phyloP scores from a whole-genome alignment of 179 eudicot species.

The Spinacia oleracea region DNA sequence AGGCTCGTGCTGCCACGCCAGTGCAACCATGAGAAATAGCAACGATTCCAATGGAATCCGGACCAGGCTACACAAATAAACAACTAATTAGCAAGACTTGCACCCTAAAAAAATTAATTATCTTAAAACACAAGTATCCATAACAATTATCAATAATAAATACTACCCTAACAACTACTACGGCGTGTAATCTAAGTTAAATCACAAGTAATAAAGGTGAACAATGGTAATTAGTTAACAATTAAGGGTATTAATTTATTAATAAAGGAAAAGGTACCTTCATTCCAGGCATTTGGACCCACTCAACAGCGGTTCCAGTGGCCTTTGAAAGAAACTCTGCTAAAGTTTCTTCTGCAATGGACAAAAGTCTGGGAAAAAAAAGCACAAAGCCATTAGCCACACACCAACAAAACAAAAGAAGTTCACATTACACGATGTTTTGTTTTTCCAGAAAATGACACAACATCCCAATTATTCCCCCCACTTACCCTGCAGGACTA shows the following conservation, averaged over 20 bases:
- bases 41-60: slow-evolving; percentile 87
- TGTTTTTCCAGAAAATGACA: slow-evolving; percentile 37
- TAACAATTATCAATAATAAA: slow-evolving; percentile 2
- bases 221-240: slow-evolving; percentile 12
- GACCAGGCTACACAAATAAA: slow-evolving; percentile 61
- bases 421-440: slow-evolving; percentile 31
- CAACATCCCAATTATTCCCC: slow-evolving; percentile 39
- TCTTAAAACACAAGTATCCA: not conserved
- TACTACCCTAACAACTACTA: not conserved
- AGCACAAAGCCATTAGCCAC: slow-evolving; percentile 30
- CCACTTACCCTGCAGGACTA: slow-evolving; percentile 98
- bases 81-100: slow-evolving; percentile 6
- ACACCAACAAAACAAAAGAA: slow-evolving; percentile 30
- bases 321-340: slow-evolving; percentile 99
- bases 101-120: not conserved
- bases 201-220: slow-evolving; percentile 10
- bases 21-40: slow-evolving; percentile 82
- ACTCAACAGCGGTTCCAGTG: slow-evolving; percentile 99
- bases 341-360: slow-evolving; percentile 99
- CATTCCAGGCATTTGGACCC: slow-evolving; percentile 99
- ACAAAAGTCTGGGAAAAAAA: slow-evolving; percentile 68
- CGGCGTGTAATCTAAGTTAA: slow-evolving; percentile 9
- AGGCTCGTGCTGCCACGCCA: slow-evolving; percentile 93
- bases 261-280: slow-evolving; percentile 50
- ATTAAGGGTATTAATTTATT: slow-evolving; percentile 5